Evolutionary conservation across 2,329 filamentous ascomycete species (phyloP), one percentile per base, ranked within the genome.

Genomic region (Aaosphaeria pasadenensis): DNA sequence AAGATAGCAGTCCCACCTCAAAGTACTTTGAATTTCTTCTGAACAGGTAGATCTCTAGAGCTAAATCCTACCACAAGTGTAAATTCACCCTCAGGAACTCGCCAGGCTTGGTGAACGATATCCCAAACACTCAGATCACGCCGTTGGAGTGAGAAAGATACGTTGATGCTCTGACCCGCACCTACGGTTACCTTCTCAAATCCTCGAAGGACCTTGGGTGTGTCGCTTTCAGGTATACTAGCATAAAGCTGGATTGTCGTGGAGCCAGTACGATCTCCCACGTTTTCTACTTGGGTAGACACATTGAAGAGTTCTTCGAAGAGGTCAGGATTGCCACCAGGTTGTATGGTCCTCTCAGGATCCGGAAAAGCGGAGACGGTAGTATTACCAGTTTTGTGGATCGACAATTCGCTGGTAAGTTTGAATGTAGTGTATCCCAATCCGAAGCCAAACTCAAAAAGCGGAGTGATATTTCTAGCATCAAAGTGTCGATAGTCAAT

Each of bases 191-290:
- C 55, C 64, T 82, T 83, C 3, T 78, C 73, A 48, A 83, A 83
- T 5, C 66, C 63, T 24, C 64, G 54, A 13, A 70, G 43, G 69
- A 78, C 53, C 43, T 68, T 69, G 0, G 78, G 78, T 24, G 76
- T 77, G 52, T n/a, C 72, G 49, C 47, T 52, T 5, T 43, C 48
- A 36, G 70, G 70, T 31, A 70, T 73, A 70, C 64, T 77, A n/a
- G 83, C 62, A 59, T 84, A 84, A 1, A 85, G 67, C 64, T 85
- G 81, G 2, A 77, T 69, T 1, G 84, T 76, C 7, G 76, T 72
- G 2, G 74, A 74, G 29, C 79, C 81, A 24, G 65, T 58, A 2
- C 72, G 56, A 4, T 57, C 49, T 13, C 82, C 81, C 0, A 75
- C 78, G 68, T 85, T 85, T 33, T 63, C 67, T 5, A 85, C 59